Evolutionary conservation across 2,329 filamentous ascomycete species (phyloP).

Genomic region (Bipolaris cookei): DNA sequence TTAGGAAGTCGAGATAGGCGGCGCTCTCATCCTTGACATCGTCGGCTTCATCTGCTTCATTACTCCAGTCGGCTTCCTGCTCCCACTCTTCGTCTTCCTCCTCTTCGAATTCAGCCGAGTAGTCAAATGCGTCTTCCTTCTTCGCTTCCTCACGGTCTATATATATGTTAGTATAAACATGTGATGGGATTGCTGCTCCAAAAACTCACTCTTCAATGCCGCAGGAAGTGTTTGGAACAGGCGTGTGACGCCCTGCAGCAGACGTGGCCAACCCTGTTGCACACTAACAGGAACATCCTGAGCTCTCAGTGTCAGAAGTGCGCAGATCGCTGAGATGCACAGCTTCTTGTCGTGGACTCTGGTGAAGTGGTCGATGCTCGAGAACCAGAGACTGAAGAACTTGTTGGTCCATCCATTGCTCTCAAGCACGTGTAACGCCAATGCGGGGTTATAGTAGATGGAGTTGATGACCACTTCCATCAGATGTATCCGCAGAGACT

Average conservation of each 20-base stretch:
- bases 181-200: conserved; percentile 5
- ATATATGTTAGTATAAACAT: conserved; percentile 26
- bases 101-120: conserved; percentile 74
- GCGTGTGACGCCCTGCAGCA: conserved; percentile 86
- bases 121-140: conserved; percentile 79
- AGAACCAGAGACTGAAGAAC: conserved; percentile 98
- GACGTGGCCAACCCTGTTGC: conserved; percentile 90
- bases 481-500: conserved; percentile 91
- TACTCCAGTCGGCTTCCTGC: conserved; percentile 72
- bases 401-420: conserved; percentile 94
- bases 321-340: conserved; percentile 90
- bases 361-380: conserved; percentile 89
- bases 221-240: conserved; percentile 90
- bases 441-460: conserved; percentile 92
- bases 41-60: conserved; percentile 67
- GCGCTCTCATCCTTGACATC: conserved; percentile 87
- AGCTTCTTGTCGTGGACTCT: conserved; percentile 99
- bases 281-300: conserved; percentile 90
- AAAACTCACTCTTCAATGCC: conserved; percentile 77
- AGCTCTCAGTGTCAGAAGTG: conserved; percentile 78
- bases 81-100: conserved; percentile 86
- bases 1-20: conserved; percentile 94
- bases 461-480: conserved; percentile 99
- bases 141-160: conserved; percentile 87
- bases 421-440: conserved; percentile 88